phyloP scores from a whole-genome alignment of 2,329 filamentous ascomycete genomes.

The Sporothrix euskadiensis region DNA sequence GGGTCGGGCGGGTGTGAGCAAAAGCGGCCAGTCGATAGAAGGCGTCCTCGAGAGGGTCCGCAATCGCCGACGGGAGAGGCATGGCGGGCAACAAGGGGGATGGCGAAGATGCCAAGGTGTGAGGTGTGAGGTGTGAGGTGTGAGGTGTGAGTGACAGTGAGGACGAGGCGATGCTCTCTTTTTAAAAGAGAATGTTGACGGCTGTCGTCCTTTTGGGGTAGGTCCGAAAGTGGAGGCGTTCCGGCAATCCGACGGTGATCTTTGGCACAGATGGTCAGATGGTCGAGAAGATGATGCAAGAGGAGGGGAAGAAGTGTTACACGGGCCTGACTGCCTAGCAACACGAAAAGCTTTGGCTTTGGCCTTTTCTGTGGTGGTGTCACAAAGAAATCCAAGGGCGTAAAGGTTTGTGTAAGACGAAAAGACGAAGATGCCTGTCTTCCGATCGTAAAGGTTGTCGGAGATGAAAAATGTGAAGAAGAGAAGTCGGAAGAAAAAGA shows the following conservation, averaged over 20 bases:
- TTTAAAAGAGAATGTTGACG: no score
- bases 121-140: background rate
- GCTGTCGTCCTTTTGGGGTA: background rate
- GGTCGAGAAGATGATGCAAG: background rate
- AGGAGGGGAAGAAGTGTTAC: background rate
- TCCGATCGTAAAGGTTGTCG: background rate
- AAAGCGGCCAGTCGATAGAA: background rate
- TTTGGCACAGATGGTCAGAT: background rate
- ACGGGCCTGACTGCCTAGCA: background rate
- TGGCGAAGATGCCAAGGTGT: background rate
- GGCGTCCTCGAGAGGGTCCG: conserved; percentile 5
- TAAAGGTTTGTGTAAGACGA: background rate
- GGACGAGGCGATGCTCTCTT: background rate
- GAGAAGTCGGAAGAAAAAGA: background rate
- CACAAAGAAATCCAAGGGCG: background rate
- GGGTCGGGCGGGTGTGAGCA: conserved; percentile 11
- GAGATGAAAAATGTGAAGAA: background rate
- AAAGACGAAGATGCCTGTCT: background rate
- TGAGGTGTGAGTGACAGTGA: no score
- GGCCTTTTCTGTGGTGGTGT: background rate
- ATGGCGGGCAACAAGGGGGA: background rate
- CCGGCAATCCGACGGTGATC: background rate
- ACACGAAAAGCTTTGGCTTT: background rate
- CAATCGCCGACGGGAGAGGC: background rate
- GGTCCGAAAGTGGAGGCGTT: background rate